Conservation (phyloP, 179 eudicot genomes). For the Beta lomatogona region DNA sequence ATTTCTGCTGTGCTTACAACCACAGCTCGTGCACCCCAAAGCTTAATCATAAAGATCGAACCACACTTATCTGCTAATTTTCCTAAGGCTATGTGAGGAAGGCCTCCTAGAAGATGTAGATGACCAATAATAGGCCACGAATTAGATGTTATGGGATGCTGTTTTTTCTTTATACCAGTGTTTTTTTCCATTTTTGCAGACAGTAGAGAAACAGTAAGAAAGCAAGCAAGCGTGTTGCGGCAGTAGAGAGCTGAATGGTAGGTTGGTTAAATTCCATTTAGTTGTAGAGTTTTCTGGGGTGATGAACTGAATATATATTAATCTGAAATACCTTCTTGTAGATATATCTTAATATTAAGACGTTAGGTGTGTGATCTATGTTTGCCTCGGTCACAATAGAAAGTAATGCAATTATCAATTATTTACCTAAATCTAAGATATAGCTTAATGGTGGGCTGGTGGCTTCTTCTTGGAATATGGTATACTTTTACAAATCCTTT, state of each 20-base stretch:
- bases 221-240: not conserved
- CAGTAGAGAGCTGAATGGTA: not conserved
- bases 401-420: too few relatives aligned
- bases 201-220: conserved; percentile 2
- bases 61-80: conserved; percentile 26
- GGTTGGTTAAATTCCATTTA: too few relatives aligned
- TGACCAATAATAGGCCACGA: conserved; percentile 26
- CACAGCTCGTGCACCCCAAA: conserved; percentile 9
- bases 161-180: not conserved
- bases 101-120: not conserved
- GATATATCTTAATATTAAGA: too few relatives aligned
- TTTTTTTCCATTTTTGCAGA: not conserved
- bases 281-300: too few relatives aligned
- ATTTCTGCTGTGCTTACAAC: conserved; percentile 25
- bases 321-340: too few relatives aligned
- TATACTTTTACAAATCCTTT: too few relatives aligned
- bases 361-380: too few relatives aligned
- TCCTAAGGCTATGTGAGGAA: conserved; percentile 11
- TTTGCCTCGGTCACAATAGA: too few relatives aligned
- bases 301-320: too few relatives aligned
- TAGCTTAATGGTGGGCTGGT: too few relatives aligned
- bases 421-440: too few relatives aligned
- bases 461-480: too few relatives aligned
- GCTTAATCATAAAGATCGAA: conserved; percentile 19
- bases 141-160: conserved; percentile 11